These are phyloP conservation scores for Aspergillus fructus DNA, from an alignment of 2,329 filamentous ascomycete species.

Conservation along the genomic window DNA sequence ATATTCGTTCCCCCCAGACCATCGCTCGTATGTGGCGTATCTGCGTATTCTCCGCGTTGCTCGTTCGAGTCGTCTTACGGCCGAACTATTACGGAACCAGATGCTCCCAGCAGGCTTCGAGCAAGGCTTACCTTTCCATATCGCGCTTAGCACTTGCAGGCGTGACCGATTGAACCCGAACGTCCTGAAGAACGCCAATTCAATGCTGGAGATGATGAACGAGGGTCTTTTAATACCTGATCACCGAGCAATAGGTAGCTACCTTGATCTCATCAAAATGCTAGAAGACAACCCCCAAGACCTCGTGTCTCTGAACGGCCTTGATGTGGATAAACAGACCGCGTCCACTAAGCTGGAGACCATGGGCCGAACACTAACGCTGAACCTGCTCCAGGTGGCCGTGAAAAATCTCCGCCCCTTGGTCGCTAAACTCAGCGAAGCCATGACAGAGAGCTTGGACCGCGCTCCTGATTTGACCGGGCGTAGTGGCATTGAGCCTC, in stretches of 20 bases:
- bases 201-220: constrained; percentile 65
- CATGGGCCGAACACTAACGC: constrained; percentile 26
- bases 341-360: constrained; percentile 18
- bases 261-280: constrained; percentile 27
- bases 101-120: constrained; percentile 49
- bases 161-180: constrained; percentile 75
- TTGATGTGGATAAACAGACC: constrained; percentile 18
- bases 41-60: constrained; percentile 66
- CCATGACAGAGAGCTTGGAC: neutral
- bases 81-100: constrained; percentile 57
- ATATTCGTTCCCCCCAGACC: constrained; percentile 68
- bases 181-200: constrained; percentile 63
- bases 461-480: neutral
- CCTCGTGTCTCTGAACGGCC: constrained; percentile 29
- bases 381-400: constrained; percentile 25
- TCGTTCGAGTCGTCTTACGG: constrained; percentile 63
- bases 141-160: constrained; percentile 71
- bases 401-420: constrained; percentile 28
- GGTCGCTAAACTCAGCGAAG: constrained; percentile 27
- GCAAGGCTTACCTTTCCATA: constrained; percentile 60
- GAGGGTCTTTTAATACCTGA: constrained; percentile 29
- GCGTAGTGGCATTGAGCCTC: neutral
- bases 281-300: constrained; percentile 28
- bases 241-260: constrained; percentile 28
- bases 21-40: constrained; percentile 67